Evolutionary conservation across 768 basidiomycete species (phyloP).

Genomic region (Amanita muscaria): DNA sequence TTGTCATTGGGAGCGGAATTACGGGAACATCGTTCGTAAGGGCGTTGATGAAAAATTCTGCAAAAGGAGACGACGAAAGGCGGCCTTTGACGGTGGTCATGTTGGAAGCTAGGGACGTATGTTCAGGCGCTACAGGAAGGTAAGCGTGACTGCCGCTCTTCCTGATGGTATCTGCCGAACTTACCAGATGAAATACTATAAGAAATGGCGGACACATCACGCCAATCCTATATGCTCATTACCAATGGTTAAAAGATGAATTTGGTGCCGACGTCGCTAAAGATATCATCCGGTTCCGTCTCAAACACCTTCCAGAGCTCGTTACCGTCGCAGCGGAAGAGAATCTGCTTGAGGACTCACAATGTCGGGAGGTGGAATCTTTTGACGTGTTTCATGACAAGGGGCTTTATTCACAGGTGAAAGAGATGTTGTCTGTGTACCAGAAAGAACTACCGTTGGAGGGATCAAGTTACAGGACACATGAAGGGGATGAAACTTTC

Average conservation of each 20-base stretch:
- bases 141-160: conserved; percentile 25
- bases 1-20: conserved; percentile 50
- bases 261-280: conserved; percentile 40
- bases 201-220: conserved; percentile 70
- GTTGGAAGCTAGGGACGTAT: conserved; percentile 73
- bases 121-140: conserved; percentile 71
- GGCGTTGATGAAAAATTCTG: conserved; percentile 35
- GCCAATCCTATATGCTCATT: conserved; percentile 53
- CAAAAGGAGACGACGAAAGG: no score
- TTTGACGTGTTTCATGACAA: conserved; percentile 46
- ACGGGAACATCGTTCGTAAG: conserved; percentile 41
- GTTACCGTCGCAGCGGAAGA: conserved; percentile 45
- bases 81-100: no score
- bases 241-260: conserved; percentile 33
- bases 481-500: conserved; percentile 21
- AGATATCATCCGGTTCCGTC: conserved; percentile 53
- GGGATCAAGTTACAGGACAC: conserved; percentile 24
- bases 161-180: no score
- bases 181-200: not conserved
- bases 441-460: conserved; percentile 43
- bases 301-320: conserved; percentile 45
- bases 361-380: conserved; percentile 49
- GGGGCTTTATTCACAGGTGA: conserved; percentile 33
- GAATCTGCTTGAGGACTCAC: conserved; percentile 39
- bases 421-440: conserved; percentile 36